Base-by-base conservation (phyloP, 2,329 filamentous ascomycete species). In the Phaeosphaeriaceae sp. region DNA sequence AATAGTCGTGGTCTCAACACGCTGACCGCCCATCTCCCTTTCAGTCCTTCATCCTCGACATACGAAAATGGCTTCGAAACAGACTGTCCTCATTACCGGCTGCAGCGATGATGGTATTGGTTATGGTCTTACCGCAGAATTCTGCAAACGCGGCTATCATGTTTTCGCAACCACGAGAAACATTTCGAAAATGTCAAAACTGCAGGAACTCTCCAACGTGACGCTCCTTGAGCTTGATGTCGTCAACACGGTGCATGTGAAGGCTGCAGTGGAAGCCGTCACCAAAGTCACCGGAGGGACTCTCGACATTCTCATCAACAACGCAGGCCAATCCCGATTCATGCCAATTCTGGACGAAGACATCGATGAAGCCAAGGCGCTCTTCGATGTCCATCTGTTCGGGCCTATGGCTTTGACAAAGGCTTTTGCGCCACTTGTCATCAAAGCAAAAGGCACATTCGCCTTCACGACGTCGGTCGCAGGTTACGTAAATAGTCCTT, bases 371-470 rank as follows among this genome's bases (percentile, higher is more conserved):
- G 53, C 76, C 2, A 68, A 68, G 10, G 68, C 72, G n/a, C 64
- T 71, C 9, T 77, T 77, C 61, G 60, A 72, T 26, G 65, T 70
- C 1, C 88, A 89, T 60, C 76, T 88, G 49, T 85, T 88, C 70
- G 78, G 80, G 2, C 83, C 88, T 10, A 88, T 89, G 78, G 73
- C 76, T 17, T 84, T 88, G 72, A 86, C 84, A 74, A 80, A 86
- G 64, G 79, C 79, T 2, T 88, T 88, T 67, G 75, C 82, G 6
- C 85, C 86, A 1, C 77, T 88, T 7, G 74, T 88, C 10, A 80
- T 84, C 35, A 75, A 74, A 23, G 73, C 80, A 2, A 78, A 79
- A 55, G 79, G 79, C 9, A 81, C 79, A 0, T 82, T 83, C 43
- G 80, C 82, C 7, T 77, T 79, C 59, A 82, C 82, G 11, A 81